Evolutionary conservation across 495 filamentous ascomycete genomes (phyloP), one percentile per base, ranked within the genome.

Genomic region (Hyaloscypha bicolor): DNA sequence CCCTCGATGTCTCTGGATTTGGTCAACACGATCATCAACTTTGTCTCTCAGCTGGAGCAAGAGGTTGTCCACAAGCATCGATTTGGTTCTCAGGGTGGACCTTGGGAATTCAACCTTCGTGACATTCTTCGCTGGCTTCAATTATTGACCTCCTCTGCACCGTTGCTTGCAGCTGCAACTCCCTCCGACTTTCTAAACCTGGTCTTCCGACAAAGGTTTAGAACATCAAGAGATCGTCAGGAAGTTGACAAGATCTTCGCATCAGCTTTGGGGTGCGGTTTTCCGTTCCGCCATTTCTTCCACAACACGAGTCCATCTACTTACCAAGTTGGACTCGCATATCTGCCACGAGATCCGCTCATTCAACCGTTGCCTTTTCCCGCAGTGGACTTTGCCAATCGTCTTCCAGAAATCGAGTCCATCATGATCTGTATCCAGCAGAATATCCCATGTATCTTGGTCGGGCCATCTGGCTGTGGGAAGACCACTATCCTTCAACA

Each of bases 61-160:
- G 85, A 90, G 4, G 87, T 97, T 52, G 81, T 87, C 4, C 79
- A 85, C 39, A 81, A 86, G 37, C 85, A 87, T 55, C 77, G 79
- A 39, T 87, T 97, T 70, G 94, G 92, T 19, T 79, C 86, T n/a
- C 80, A 89, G 60, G 96, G 96, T 57, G 90, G 90, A 11, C 96
- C 95, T 3, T 98, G 94, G 96, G 96, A 99, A 73, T 93, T 99
- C 72, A 99, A 99, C 70, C 79, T 99, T 67, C 88, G 96, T 73
- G 96, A 99, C 77, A 92, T 90, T 6, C 85, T 94, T 55, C 86
- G 96, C 45, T 98, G 94, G 94, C 83, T 97, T 37, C 84, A 92
- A 63, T 74, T 99, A 55, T 79, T 92, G 37, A 83, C 80, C 6
- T 82, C 85, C 39, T 63, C 85, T 63, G 75, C 87, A 73, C 76